Percentiles rank a stretch among this genome's conserved stretches.
Evolutionary conservation across 2,329 filamentous ascomycete genomes (phyloP).

Genomic region (Metarhizium rileyi): DNA sequence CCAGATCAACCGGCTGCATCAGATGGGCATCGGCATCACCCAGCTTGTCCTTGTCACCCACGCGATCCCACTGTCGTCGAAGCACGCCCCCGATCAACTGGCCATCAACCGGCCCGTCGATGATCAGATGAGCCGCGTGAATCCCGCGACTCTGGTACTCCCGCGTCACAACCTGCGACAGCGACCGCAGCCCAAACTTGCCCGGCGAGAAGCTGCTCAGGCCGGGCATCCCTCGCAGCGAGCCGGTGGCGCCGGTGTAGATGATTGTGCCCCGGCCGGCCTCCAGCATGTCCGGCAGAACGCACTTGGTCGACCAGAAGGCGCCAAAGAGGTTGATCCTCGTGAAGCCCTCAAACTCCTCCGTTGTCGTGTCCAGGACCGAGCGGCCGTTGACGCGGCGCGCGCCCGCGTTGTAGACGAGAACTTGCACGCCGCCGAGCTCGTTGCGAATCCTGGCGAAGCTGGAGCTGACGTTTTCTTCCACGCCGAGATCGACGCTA

Average conservation of each 20-base stretch:
- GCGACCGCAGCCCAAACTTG: not conserved
- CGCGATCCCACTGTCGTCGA: not conserved
- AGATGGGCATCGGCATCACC: not conserved
- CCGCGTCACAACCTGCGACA: not conserved
- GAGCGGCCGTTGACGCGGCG: not conserved
- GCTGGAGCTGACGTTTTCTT: not conserved
- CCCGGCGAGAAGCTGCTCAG: conserved; percentile 1
- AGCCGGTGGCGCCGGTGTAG: not conserved
- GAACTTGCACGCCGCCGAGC: not conserved
- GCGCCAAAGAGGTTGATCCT: not conserved
- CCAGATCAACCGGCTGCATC: not conserved
- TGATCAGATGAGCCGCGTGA: not conserved
- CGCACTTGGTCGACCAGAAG: not conserved
- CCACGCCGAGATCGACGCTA: not conserved
- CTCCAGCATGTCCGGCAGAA: not conserved
- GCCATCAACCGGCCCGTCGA: not conserved
- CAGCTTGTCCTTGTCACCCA: not conserved
- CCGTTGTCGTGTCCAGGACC: not conserved
- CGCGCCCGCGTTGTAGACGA: not conserved
- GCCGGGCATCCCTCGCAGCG: not conserved
- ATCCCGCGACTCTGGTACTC: not conserved
- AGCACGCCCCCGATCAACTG: not conserved
- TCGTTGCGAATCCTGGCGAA: not conserved
- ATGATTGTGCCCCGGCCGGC: not conserved
- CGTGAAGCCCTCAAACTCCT: not conserved